phyloP scores from a whole-genome alignment of 176 grass and related monocot genomes.

The Puya raimondii region DNA sequence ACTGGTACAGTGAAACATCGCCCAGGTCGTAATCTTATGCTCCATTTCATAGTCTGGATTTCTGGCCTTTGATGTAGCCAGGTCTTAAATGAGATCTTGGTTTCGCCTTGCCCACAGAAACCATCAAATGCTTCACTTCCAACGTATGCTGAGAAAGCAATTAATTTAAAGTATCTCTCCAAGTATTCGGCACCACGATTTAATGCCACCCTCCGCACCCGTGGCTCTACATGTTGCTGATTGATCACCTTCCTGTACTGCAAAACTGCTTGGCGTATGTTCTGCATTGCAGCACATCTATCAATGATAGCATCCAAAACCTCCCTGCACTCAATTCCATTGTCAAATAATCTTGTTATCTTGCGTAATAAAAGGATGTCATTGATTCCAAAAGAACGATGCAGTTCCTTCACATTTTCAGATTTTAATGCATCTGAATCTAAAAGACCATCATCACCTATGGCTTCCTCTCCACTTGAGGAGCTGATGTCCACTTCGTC shows the following conservation, averaged over 20 bases:
- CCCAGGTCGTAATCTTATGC: conserved; percentile 92
- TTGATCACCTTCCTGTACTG: conserved; percentile 89
- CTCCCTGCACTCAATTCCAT: conserved; percentile 75
- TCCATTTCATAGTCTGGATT: conserved; percentile 99
- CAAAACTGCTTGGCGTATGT: conserved; percentile 90
- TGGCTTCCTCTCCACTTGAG: conserved; percentile 66
- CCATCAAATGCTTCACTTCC: conserved; percentile 93
- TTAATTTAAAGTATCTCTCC: conserved; percentile 94
- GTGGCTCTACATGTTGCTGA: conserved; percentile 80
- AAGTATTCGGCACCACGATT: conserved; percentile 93
- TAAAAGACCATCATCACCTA: conserved; percentile 33
- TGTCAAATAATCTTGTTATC: conserved; percentile 90
- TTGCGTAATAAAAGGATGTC: conserved; percentile 90
- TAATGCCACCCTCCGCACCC: conserved; percentile 90
- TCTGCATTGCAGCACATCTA: conserved; percentile 88
- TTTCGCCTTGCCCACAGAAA: conserved; percentile 75
- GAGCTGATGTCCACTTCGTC: conserved; percentile 45
- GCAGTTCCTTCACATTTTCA: conserved; percentile 30
- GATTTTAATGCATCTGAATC: conserved; percentile 29
- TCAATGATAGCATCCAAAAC: conserved; percentile 85
- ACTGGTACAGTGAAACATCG: conserved; percentile 77
- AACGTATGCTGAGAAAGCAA: conserved; percentile 94
- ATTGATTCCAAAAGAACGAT: conserved; percentile 66
- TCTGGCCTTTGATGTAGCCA: conserved; percentile 84
- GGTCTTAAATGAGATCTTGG: conserved; percentile 75